Base-by-base conservation (phyloP, 2,329 filamentous ascomycete genomes). In the Aspergillus brasiliensis region DNA sequence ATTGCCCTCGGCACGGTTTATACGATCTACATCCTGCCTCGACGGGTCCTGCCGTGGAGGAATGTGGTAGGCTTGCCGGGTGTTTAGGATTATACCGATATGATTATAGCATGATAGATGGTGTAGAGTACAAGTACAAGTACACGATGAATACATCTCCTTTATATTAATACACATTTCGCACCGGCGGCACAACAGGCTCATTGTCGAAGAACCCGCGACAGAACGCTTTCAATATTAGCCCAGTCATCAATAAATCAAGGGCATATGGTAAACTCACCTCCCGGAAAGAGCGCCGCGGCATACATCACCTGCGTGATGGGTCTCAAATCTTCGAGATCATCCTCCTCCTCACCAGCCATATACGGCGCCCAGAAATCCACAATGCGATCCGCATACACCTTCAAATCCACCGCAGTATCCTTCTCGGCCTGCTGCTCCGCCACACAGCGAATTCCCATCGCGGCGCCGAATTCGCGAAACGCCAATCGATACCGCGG, bases 261-360 rank as follows among this genome's bases (percentile, higher is more conserved):
- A n/a, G n/a, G n/a, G n/a, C n/a, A n/a, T n/a, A 25, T 25, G 15
- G 15, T 15, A 11, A 25, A 75, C 81, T 80, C 65, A 85, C 83
- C 82, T 65, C 84, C 84, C 4, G 83, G 82, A 52, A 84, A 78
- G 63, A 86, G 64, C 34, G 83, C 83, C 4, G 83, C 76, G 13
- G 84, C 81, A 73, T 84, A 85, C 84, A 86, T 86, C 40, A 83
- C 83, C 21, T 78, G 70, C 4, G 82, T 85, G 42, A 86, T 86
- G 0, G 84, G 83, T 47, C 76, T 72, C 63, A 86, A 65, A 48
- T 83, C 82, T 4, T 77, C 68, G 13, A 78, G 73, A 1, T 77
- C 69, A 19, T 73, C 64, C 15, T 65, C 64, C 21, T 69, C 62
- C 15, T 73, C 69, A 7, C 72, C 60, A n/a, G 77, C 69, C 70